These are phyloP conservation scores for Nyssa sinensis DNA, from an alignment of 148 eudicot genomes.

Conservation along the genomic window DNA sequence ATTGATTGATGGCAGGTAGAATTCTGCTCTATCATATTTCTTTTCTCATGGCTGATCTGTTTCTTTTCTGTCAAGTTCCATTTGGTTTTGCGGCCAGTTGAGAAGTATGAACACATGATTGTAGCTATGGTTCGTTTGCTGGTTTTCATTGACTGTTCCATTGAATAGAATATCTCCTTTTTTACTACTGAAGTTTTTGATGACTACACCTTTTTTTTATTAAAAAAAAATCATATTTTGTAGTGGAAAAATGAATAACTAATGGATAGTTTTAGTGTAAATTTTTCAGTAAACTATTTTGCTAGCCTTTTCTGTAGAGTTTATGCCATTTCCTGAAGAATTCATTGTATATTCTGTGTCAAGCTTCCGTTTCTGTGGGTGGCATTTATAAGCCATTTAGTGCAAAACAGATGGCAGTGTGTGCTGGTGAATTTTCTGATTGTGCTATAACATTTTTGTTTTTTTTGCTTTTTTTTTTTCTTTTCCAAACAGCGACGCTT, in stretches of 20 bases:
- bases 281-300: not conserved
- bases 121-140: not conserved
- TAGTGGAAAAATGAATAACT: not conserved
- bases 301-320: not conserved
- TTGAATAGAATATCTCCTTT: too few relatives aligned
- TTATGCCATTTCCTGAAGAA: not conserved
- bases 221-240: not conserved
- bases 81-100: not conserved
- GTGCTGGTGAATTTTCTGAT: not conserved
- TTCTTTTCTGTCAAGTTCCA: not conserved
- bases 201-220: not conserved
- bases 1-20: not conserved
- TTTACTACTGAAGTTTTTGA: too few relatives aligned
- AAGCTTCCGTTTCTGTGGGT: not conserved
- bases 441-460: not conserved
- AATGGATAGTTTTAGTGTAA: not conserved
- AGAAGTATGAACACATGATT: not conserved
- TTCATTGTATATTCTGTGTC: not conserved
- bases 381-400: not conserved
- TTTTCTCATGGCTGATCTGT: not conserved
- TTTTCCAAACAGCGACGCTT: conserved; percentile 72
- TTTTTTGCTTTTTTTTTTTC: not conserved
- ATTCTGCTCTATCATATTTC: not conserved
- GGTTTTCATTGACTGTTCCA: too few relatives aligned
- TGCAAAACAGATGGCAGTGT: not conserved